Percentiles rank a stretch among this genome's conserved stretches.
phyloP scores from a whole-genome alignment of 106 monocot species.

The Phalaenopsis equestris region DNA sequence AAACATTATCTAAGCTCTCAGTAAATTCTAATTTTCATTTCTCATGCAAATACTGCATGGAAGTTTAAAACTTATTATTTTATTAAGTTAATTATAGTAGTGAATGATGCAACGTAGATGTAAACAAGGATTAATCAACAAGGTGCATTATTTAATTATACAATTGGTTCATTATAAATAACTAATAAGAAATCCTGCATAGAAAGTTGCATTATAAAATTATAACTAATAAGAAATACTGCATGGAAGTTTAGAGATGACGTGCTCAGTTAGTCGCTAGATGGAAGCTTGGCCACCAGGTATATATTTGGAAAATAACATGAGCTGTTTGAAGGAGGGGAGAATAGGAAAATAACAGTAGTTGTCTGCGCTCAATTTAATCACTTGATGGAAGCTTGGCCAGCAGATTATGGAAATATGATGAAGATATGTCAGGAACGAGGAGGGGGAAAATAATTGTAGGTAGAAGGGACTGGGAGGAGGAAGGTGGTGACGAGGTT shows the following conservation, averaged over 20 bases:
- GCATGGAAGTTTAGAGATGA: no score
- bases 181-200: neutral
- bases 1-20: neutral
- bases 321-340: no score
- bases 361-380: no score
- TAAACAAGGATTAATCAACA: neutral
- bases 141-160: neutral
- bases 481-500: neutral
- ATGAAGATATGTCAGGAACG: neutral
- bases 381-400: no score
- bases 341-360: no score
- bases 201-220: neutral
- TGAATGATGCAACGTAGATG: neutral
- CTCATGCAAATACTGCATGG: neutral
- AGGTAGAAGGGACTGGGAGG: neutral
- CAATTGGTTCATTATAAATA: neutral
- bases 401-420: neutral
- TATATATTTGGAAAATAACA: neutral
- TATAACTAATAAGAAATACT: no score
- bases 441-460: neutral
- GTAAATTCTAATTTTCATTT: neutral
- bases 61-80: neutral
- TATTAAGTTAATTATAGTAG: neutral
- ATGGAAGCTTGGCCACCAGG: neutral
- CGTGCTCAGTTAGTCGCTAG: neutral